Conservation (phyloP, 108 stramenopile species). For the Fragilariopsis cylindrus region DNA sequence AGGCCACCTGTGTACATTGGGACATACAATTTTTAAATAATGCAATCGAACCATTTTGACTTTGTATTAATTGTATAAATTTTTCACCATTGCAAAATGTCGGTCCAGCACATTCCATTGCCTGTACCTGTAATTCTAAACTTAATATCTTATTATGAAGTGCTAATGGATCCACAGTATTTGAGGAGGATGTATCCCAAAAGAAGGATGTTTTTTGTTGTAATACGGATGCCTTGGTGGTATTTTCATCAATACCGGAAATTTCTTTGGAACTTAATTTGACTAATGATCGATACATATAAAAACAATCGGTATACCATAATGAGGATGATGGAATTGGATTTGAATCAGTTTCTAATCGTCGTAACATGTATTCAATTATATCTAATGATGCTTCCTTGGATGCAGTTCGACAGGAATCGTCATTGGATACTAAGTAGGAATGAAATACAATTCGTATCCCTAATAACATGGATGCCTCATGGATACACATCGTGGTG, state of each 20-base stretch:
- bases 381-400: conserved; percentile 92
- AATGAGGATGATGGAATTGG: conserved; percentile 51
- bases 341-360: conserved; percentile 78
- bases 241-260: conserved; percentile 62
- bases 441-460: conserved; percentile 94
- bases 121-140: conserved; percentile 88
- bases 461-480: conserved; percentile 88
- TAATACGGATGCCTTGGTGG: conserved; percentile 17
- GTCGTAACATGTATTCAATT: conserved; percentile 82
- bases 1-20: conserved; percentile 87
- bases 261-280: conserved; percentile 89
- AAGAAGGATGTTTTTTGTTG: conserved; percentile 20
- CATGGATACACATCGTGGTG: conserved; percentile 85
- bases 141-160: conserved; percentile 89
- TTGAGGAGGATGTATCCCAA: conserved; percentile 30
- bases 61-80: conserved; percentile 92
- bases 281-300: conserved; percentile 95
- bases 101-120: conserved; percentile 80
- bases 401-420: conserved; percentile 73
- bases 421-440: conserved; percentile 84
- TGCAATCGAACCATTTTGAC: conserved; percentile 86
- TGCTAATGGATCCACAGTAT: conserved; percentile 75
- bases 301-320: conserved; percentile 93
- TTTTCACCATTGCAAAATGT: conserved; percentile 82
- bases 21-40: conserved; percentile 97